phyloP scores from a whole-genome alignment of 1,139 yeast species.

The Pichia sp. region DNA sequence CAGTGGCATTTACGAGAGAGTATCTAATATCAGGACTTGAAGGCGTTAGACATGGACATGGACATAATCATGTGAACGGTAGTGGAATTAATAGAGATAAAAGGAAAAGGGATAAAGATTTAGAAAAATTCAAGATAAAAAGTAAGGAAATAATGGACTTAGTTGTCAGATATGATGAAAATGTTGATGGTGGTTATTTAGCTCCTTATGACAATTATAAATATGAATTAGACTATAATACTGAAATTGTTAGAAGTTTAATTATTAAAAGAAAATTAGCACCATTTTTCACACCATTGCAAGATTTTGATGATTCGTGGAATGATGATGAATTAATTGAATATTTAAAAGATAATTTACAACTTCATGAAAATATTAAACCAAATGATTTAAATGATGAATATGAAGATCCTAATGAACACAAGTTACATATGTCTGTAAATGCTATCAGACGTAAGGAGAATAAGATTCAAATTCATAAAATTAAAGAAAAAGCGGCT shows the following conservation, averaged over 20 bases:
- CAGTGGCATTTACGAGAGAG: slow-evolving; percentile 18
- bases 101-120: slow-evolving; percentile 25
- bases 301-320: slow-evolving; percentile 76
- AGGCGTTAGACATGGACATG: neutral
- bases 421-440: slow-evolving; percentile 48
- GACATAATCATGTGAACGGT: neutral
- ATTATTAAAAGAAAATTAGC: slow-evolving; percentile 67
- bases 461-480: slow-evolving; percentile 45
- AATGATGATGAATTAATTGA: slow-evolving; percentile 60
- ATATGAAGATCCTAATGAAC: slow-evolving; percentile 52
- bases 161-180: slow-evolving; percentile 52
- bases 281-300: slow-evolving; percentile 87
- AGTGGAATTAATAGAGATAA: neutral
- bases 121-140: slow-evolving; percentile 42
- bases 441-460: slow-evolving; percentile 49
- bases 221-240: slow-evolving; percentile 67
- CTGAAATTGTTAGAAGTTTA: slow-evolving; percentile 60
- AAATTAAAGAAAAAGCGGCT: slow-evolving; percentile 42
- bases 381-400: slow-evolving; percentile 51
- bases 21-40: slow-evolving; percentile 12
- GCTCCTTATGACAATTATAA: slow-evolving; percentile 89
- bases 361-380: slow-evolving; percentile 56
- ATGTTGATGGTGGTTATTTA: slow-evolving; percentile 71
- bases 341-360: slow-evolving; percentile 42
- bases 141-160: slow-evolving; percentile 52